Base-by-base conservation (phyloP, 192 early-diverging fungal species). In the Coemansia sp. region DNA sequence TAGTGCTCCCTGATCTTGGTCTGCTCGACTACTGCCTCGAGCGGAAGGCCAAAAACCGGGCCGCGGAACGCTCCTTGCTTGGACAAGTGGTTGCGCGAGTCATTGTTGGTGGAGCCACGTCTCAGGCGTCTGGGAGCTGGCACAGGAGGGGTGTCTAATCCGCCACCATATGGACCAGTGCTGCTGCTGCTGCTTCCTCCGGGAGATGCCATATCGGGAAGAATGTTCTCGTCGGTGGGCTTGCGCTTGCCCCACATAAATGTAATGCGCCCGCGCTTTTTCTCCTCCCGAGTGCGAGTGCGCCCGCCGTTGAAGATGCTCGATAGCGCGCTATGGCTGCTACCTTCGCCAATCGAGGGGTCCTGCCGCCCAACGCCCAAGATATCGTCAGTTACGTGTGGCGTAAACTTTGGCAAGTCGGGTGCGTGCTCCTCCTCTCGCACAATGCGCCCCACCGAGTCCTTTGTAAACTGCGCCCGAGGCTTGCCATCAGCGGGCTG, bases 31-130 rank as follows among this genome's bases (percentile, higher is more conserved):
- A 90, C 92, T 23, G 86, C 84, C 63, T 95, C 92, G 28, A 99
- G 76, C 2, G 94, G 74, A 10, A 92, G 88, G 2, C 94, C 95
- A 88, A 99, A 99, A 5, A 97, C 86, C 9, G 76, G 76, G 60
- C 61, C 71, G 36, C 59, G 70, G 39, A 68, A 65, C 11, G 67
- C 39, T 56, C 10, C 24, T 26, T 60, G 39, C 50, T 66, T 66
- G 28, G 61, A 37, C 24, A 48, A 39, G 28, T 45, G 63, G 28
- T 31, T 21, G 11, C 65, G 73, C 16, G 46, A 21, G 59, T 78
- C 71, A 46, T 64, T 65, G 55, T 65, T 70, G 13, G 61, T 69
- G 13, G 79, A 82, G 26, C 79, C 79, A 16, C 79, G 79, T 39
- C 79, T 74, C 61, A 82, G 65, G n/a, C 73, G 61, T 51, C 79